phyloP scores from a whole-genome alignment of 202 grass and related monocot species.

The Panicum virgatum region DNA sequence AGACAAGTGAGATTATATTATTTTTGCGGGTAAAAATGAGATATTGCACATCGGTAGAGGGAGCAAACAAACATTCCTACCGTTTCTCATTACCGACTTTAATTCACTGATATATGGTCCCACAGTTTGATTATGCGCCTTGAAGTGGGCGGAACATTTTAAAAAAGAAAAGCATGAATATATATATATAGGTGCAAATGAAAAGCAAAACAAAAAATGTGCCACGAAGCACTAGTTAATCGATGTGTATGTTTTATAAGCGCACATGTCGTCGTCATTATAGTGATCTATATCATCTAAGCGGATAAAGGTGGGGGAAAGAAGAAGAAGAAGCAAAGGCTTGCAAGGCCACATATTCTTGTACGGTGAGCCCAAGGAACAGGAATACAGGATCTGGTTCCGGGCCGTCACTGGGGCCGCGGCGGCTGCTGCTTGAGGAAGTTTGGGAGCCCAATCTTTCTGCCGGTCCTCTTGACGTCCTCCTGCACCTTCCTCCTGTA shows the following conservation, averaged over 20 bases:
- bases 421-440: constrained; percentile 52
- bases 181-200: too few species aligned
- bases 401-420: background rate
- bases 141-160: too few species aligned
- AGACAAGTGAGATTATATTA: too few species aligned
- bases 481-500: constrained; percentile 71
- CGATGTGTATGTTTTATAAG: background rate
- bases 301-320: background rate
- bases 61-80: too few species aligned
- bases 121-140: too few species aligned
- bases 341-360: background rate
- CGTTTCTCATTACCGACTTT: too few species aligned
- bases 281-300: constrained; percentile 11
- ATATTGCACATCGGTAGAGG: too few species aligned
- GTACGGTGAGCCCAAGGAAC: background rate
- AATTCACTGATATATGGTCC: too few species aligned
- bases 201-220: background rate
- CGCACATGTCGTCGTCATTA: background rate
- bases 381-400: background rate
- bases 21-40: too few species aligned
- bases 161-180: too few species aligned
- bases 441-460: constrained; percentile 74
- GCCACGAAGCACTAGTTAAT: background rate
- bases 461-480: constrained; percentile 68
- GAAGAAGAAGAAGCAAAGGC: background rate